Evolutionary conservation across 768 basidiomycete genomes (phyloP).

Genomic region (Tylopilus cervinicoccineus): DNA sequence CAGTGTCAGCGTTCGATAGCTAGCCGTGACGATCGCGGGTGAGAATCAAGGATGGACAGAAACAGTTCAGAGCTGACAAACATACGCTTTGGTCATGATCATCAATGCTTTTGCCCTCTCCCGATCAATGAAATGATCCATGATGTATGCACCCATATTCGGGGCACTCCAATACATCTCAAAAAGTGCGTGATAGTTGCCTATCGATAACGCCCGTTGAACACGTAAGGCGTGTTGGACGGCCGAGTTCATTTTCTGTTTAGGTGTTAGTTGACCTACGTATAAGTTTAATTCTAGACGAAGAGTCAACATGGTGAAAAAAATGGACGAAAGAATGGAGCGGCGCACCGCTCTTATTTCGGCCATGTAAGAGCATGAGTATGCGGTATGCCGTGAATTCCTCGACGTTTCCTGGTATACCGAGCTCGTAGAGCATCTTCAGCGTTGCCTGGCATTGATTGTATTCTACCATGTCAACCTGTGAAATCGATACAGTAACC

Average conservation of each 20-base stretch:
- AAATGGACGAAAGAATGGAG: neutral
- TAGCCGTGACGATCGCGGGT: slow-evolving; percentile 30
- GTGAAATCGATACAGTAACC: slow-evolving; percentile 21
- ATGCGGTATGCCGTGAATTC: slow-evolving; percentile 98
- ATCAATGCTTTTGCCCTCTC: slow-evolving; percentile 85
- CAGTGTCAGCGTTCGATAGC: slow-evolving; percentile 80
- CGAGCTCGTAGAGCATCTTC: slow-evolving; percentile 87
- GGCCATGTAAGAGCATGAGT: slow-evolving; percentile 90
- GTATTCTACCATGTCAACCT: slow-evolving; percentile 98
- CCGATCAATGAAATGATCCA: slow-evolving; percentile 96
- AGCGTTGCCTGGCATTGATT: slow-evolving; percentile 95
- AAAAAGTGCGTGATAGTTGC: slow-evolving; percentile 94
- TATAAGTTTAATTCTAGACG: slow-evolving; percentile 86
- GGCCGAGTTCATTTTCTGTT: slow-evolving; percentile 76
- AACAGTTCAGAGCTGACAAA: slow-evolving; percentile 10
- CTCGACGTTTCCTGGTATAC: slow-evolving; percentile 87
- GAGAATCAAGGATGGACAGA: neutral
- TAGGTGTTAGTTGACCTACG: slow-evolving; percentile 94
- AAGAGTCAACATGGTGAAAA: slow-evolving; percentile 6
- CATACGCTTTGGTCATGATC: slow-evolving; percentile 92
- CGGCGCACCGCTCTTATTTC: slow-evolving; percentile 85
- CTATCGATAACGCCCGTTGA: slow-evolving; percentile 83
- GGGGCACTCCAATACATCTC: slow-evolving; percentile 78
- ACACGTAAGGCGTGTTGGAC: slow-evolving; percentile 89
- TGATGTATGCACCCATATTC: slow-evolving; percentile 98